Evolutionary conservation across 2,329 filamentous ascomycete genomes (phyloP), one percentile per base, ranked within the genome.

Genomic region (Fusarium sacchari): DNA sequence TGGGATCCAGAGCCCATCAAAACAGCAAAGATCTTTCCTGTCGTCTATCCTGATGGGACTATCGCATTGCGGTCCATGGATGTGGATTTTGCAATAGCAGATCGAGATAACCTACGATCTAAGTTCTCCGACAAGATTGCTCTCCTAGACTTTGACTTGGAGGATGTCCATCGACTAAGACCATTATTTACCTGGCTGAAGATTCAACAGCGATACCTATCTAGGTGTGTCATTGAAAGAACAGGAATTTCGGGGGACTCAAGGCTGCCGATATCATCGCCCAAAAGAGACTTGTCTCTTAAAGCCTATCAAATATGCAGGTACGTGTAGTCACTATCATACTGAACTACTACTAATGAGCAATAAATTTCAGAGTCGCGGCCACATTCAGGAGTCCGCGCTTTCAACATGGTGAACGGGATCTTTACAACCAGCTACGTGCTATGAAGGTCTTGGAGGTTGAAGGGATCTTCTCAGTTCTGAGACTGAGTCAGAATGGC

Each of bases 301-400:
- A 75, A 76, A 22, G 72, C 74, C 5, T 72, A 76, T 7, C 18
- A 63, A 15, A 68, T 76, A 17, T 26, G 39, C 39, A 60, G 74
- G 72, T 74, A 52, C 5, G 66, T 60, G 2, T 13, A 34, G 9
- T 26, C 3, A 7, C 4, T 13, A 0, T 3, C 9, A 43, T 10
- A 1, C 7, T 14, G 6, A 12, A 8, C 14, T 3, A 13, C 34
- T 39, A 7, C 52, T 74, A 28, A 71, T 13, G 5, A 39, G 26
- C 2, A 15, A 26, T 22, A 34, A 8, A 30, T 8, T n/a, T 3
- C 37, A 75, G 69, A 20, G 64, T 73, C 5, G 72, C 72, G 17
- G 72, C 72, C 0, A 75, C 67, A 1, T 76, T 74, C 26, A 61
- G 53, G 11, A 75, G 74, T 26, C 65, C 63, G 15, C 62, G 70